phyloP scores from a whole-genome alignment of 306 rosid genomes.

The Mucuna pruriens region DNA sequence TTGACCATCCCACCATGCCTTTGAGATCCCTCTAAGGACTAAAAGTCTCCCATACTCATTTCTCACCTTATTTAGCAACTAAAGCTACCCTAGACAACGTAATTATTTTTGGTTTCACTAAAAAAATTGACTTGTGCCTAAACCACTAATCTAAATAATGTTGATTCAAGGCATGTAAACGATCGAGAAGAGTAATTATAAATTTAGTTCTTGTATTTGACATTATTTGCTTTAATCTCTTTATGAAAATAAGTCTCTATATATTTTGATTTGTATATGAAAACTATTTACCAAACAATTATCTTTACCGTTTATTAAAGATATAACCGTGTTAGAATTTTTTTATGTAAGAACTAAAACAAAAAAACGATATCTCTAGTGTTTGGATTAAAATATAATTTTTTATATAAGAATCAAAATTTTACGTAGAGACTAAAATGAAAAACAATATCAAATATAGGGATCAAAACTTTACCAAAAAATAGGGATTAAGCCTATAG shows the following conservation, averaged over 20 bases:
- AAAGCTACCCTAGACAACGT: conserved; percentile 6
- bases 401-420: too few relatives aligned
- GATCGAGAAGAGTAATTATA: background rate
- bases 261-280: too few relatives aligned
- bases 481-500: too few relatives aligned
- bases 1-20: conserved; percentile 60
- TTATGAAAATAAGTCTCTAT: background rate
- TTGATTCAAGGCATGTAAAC: background rate
- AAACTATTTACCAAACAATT: too few relatives aligned
- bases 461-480: background rate
- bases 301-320: background rate
- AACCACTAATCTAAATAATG: conserved; percentile 12
- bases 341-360: too few relatives aligned
- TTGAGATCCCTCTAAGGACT: background rate
- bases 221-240: background rate
- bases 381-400: too few relatives aligned
- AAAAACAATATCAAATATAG: background rate
- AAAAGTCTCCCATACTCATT: conserved; percentile 5
- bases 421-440: background rate
- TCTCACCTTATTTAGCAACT: conserved; percentile 31
- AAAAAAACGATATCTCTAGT: too few relatives aligned
- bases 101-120: conserved; percentile 18
- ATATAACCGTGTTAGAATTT: background rate
- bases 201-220: background rate
- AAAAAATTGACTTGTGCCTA: background rate